Percentiles rank a stretch among this genome's conserved stretches.
Conservation (phyloP, 805 yeast genomes). For the Kuraishia cidri region DNA sequence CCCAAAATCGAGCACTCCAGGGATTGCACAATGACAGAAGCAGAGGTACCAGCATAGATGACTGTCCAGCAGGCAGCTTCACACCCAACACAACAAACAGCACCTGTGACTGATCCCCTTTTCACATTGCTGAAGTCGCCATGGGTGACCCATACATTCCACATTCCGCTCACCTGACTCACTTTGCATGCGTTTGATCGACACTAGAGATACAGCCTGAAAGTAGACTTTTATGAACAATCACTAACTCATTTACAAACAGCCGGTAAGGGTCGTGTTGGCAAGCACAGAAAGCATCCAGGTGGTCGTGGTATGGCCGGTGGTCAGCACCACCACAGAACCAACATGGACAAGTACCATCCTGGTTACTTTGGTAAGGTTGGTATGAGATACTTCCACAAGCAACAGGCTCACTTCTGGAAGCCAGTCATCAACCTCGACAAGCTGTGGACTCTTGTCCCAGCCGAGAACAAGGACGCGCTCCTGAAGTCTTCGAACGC, state of each 20-base stretch:
- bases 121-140: too few species aligned
- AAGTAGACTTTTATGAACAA: background rate
- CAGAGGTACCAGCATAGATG: too few species aligned
- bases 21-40: too few species aligned
- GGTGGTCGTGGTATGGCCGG: constrained; percentile 99
- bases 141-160: too few species aligned
- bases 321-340: constrained; percentile 99
- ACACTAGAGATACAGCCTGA: background rate
- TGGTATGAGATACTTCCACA: constrained; percentile 99
- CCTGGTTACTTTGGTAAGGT: constrained; percentile 99
- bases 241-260: constrained; percentile 17
- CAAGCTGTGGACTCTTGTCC: constrained; percentile 96
- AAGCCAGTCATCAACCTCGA: constrained; percentile 96
- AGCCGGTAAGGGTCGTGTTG: constrained; percentile 99
- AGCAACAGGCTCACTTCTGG: constrained; percentile 93
- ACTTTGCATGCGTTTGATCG: too few species aligned
- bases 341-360: constrained; percentile 99
- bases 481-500: constrained; percentile 77
- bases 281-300: constrained; percentile 99
- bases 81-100: too few species aligned
- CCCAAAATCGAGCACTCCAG: too few species aligned
- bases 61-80: too few species aligned
- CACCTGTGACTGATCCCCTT: too few species aligned
- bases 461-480: constrained; percentile 89
- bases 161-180: too few species aligned